phyloP scores from a whole-genome alignment of 139 green algal genomes.

The Auxenochlorella protothecoides region DNA sequence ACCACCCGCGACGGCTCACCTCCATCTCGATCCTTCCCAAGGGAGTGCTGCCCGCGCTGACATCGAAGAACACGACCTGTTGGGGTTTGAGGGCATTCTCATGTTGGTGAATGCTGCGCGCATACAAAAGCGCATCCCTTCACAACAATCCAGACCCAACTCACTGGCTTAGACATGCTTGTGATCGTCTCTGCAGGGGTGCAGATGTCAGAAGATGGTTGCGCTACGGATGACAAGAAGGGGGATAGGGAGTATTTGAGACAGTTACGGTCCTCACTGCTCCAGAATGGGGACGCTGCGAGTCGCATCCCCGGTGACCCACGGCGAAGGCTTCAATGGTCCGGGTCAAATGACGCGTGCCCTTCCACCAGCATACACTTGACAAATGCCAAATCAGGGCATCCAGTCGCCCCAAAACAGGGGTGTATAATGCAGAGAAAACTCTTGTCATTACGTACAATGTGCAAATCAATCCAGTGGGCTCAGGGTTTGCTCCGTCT shows the following conservation, averaged over 20 bases:
- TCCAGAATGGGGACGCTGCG: too few species aligned
- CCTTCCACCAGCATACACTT: too few species aligned
- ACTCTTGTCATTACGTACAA: too few species aligned
- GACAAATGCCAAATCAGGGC: too few species aligned
- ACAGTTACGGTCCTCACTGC: neutral
- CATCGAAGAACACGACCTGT: constrained; percentile 57
- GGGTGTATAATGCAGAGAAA: too few species aligned
- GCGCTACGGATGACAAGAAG: neutral
- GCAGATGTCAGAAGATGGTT: neutral
- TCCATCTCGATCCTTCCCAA: constrained; percentile 52
- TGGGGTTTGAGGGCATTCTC: neutral
- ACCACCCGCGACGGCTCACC: constrained; percentile 12
- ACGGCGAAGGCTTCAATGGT: too few species aligned
- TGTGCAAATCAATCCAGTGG: too few species aligned
- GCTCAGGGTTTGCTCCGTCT: too few species aligned
- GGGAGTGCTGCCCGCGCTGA: constrained; percentile 32
- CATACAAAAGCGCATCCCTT: neutral
- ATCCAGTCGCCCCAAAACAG: too few species aligned
- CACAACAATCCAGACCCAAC: neutral
- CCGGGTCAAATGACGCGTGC: too few species aligned
- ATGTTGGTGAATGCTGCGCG: neutral
- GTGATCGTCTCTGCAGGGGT: neutral
- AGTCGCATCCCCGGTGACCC: too few species aligned
- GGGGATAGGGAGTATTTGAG: neutral
- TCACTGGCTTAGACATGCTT: neutral